These are phyloP conservation scores for Pseudozyma pruni DNA, from an alignment of 1,284 basidiomycete species.

Conservation along the genomic window DNA sequence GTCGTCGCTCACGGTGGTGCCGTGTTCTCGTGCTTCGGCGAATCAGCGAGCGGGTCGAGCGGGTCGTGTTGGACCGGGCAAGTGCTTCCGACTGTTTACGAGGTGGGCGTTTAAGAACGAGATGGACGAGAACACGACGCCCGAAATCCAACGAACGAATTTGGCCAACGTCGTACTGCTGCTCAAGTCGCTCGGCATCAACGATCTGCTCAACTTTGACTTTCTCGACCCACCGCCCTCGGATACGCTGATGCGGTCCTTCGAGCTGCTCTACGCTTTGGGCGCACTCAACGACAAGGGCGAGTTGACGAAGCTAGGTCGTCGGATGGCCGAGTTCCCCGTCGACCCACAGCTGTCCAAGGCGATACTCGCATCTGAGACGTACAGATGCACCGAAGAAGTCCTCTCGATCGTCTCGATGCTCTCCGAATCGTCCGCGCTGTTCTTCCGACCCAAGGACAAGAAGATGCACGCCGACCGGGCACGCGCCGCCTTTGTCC, in stretches of 20 bases:
- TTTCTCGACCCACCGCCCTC: conserved; percentile 80
- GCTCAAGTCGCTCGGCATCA: conserved; percentile 75
- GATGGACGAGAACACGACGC: conserved; percentile 74
- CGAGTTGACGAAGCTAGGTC: conserved; percentile 92
- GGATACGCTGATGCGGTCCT: conserved; percentile 94
- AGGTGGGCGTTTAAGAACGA: conserved; percentile 76
- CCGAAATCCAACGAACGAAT: conserved; percentile 73
- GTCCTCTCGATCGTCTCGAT: conserved; percentile 96
- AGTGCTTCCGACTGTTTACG: conserved; percentile 86
- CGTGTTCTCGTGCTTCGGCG: conserved; percentile 92
- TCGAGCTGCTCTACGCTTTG: conserved; percentile 92
- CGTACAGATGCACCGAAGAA: conserved; percentile 95
- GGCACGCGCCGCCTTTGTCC: conserved; percentile 90
- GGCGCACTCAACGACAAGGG: conserved; percentile 96
- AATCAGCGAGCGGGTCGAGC: conserved; percentile 97
- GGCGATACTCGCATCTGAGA: conserved; percentile 92
- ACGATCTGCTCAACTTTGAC: conserved; percentile 75
- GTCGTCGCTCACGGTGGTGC: conserved; percentile 64
- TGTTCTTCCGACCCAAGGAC: conserved; percentile 98
- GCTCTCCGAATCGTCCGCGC: conserved; percentile 91
- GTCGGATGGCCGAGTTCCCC: conserved; percentile 98
- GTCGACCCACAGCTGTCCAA: conserved; percentile 98
- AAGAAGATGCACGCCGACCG: conserved; percentile 76
- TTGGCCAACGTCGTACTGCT: conserved; percentile 73
- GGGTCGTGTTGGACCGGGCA: conserved; percentile 97